Evolutionary conservation across 768 basidiomycete species (phyloP).

Genomic region (Megacollybia marginata): DNA sequence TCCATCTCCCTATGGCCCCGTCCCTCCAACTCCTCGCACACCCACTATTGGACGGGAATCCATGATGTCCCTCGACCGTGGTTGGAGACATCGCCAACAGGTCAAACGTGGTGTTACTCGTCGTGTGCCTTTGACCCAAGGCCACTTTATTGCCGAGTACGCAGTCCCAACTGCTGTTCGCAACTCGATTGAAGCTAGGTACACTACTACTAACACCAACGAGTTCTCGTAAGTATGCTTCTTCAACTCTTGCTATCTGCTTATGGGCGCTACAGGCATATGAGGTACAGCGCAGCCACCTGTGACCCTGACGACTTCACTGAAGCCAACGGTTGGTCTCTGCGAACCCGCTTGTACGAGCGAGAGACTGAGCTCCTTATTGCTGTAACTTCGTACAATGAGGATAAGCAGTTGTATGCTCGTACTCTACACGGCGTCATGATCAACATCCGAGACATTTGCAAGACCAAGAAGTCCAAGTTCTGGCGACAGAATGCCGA

Average conservation of each 20-base stretch:
- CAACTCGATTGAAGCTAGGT: constrained; percentile 78
- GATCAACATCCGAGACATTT: constrained; percentile 72
- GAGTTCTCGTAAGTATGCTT: constrained; percentile 76
- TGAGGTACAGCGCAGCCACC: constrained; percentile 67
- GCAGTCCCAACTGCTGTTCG: constrained; percentile 78
- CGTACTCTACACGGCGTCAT: constrained; percentile 70
- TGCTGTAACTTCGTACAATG: constrained; percentile 64
- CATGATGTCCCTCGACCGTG: constrained; percentile 22
- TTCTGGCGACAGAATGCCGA: constrained; percentile 55
- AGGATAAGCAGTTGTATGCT: constrained; percentile 54
- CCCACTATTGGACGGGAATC: background rate
- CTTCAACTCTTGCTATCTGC: background rate
- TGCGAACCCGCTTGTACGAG: constrained; percentile 52
- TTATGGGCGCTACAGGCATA: constrained; percentile 32
- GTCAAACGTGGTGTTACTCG: constrained; percentile 92
- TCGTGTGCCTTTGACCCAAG: constrained; percentile 88
- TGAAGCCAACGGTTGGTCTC: constrained; percentile 48
- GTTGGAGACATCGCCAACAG: constrained; percentile 73
- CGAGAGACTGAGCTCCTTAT: constrained; percentile 66
- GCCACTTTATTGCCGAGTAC: constrained; percentile 90
- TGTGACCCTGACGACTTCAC: constrained; percentile 62
- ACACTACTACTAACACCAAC: constrained; percentile 61
- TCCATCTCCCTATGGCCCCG: background rate
- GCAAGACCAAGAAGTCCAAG: constrained; percentile 66
- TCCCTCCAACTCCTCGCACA: too few species aligned